These are phyloP conservation scores for Umbelopsis sp. DNA, from an alignment of 192 early-diverging fungal species.

Conservation along the genomic window DNA sequence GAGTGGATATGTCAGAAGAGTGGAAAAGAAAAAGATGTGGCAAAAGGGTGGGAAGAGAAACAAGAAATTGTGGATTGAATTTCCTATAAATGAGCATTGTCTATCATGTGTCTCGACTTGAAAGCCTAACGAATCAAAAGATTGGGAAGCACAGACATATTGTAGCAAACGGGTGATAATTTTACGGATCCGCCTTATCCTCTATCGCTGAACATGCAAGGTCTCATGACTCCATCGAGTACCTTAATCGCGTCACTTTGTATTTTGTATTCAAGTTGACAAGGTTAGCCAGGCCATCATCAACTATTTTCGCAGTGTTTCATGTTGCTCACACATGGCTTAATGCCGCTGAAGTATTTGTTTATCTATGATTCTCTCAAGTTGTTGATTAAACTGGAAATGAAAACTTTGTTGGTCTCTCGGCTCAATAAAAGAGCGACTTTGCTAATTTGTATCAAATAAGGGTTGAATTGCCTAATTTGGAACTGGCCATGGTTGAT, in stretches of 20 bases:
- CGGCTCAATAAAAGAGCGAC: not conserved
- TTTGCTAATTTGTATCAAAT: slow-evolving; percentile 20
- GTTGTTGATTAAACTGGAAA: not conserved
- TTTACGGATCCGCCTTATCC: not conserved
- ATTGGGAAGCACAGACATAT: slow-evolving; percentile 18
- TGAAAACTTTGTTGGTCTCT: not conserved
- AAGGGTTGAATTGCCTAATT: slow-evolving; percentile 21
- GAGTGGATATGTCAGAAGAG: slow-evolving; percentile 1
- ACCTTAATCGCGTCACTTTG: too few species aligned
- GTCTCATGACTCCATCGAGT: not conserved
- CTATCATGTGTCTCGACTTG: slow-evolving; percentile 21
- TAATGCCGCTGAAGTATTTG: too few species aligned
- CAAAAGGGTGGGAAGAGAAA: not conserved
- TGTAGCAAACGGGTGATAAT: not conserved
- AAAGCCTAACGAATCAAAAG: slow-evolving; percentile 21
- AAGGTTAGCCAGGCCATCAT: too few species aligned
- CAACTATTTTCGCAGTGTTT: too few species aligned
- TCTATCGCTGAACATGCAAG: slow-evolving; percentile 15
- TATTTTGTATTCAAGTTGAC: too few species aligned
- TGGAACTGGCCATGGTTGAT: not conserved
- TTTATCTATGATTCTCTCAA: too few species aligned
- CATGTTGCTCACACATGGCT: too few species aligned
- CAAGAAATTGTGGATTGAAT: not conserved
- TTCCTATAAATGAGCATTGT: slow-evolving; percentile 18
- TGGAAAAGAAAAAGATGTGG: slow-evolving; percentile 9